A percentile compares a stretch with the other conserved stretches of the same genome.
These are phyloP conservation scores for Sugiyamaella marilandica DNA, from an alignment of 805 yeast species.

Conservation along the genomic window DNA sequence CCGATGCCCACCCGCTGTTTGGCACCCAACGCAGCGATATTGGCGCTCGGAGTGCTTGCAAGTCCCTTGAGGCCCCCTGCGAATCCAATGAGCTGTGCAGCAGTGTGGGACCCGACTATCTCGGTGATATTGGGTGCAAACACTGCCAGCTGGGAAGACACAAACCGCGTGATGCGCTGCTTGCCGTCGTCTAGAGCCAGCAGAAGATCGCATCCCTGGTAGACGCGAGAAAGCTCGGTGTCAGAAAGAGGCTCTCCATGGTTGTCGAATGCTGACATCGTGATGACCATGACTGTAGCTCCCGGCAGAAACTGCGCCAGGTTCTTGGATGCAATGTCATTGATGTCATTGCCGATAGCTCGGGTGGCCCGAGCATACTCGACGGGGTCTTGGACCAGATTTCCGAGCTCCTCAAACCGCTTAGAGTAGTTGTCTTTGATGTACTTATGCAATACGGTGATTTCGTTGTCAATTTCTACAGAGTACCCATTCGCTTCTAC, in stretches of 20 bases:
- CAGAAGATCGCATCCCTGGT: slow-evolving; percentile 45
- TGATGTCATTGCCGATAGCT: slow-evolving; percentile 47
- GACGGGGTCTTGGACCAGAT: slow-evolving; percentile 55
- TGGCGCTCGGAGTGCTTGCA: slow-evolving; percentile 74
- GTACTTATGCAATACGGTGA: slow-evolving; percentile 44
- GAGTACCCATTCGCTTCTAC: slow-evolving; percentile 51
- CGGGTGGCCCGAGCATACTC: slow-evolving; percentile 54
- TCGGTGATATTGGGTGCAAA: slow-evolving; percentile 79
- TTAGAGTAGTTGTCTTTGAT: slow-evolving; percentile 50
- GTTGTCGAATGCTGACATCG: slow-evolving; percentile 64
- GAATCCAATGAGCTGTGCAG: slow-evolving; percentile 66
- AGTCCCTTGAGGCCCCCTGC: slow-evolving; percentile 66
- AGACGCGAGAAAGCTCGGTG: slow-evolving; percentile 37
- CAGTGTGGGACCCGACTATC: slow-evolving; percentile 63
- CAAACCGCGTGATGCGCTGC: slow-evolving; percentile 44
- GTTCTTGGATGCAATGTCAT: slow-evolving; percentile 27
- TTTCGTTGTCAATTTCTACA: slow-evolving; percentile 51
- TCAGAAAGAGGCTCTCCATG: slow-evolving; percentile 32
- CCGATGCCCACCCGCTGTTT: slow-evolving; percentile 36
- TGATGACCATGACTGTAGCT: slow-evolving; percentile 65
- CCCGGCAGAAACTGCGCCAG: slow-evolving; percentile 45
- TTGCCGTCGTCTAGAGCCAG: slow-evolving; percentile 43
- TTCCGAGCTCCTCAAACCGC: slow-evolving; percentile 67
- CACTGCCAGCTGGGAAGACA: slow-evolving; percentile 49
- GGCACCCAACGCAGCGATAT: slow-evolving; percentile 63